Conservation (phyloP, 768 basidiomycete genomes). For the Tulasnella sp. region DNA sequence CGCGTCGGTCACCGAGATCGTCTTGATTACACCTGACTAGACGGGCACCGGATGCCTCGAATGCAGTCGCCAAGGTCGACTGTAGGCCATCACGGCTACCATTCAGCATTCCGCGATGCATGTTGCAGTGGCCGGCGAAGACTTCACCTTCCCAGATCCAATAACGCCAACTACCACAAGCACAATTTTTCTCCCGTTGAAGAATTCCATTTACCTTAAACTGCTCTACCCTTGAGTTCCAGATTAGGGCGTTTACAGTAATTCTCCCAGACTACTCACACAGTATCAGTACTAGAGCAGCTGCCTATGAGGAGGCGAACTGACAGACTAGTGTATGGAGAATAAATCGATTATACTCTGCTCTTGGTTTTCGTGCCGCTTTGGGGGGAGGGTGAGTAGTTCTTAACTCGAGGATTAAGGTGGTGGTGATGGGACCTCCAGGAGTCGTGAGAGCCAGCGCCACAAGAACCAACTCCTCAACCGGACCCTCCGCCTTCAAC, state of each 20-base stretch:
- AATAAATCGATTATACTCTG: neutral
- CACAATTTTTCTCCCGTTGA: slow-evolving; percentile 40
- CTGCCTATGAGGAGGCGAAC: neutral
- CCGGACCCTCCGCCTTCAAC: neutral
- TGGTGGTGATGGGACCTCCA: neutral
- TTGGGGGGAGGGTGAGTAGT: neutral
- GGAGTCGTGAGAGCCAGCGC: neutral
- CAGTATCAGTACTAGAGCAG: neutral
- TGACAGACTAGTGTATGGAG: neutral
- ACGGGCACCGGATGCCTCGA: slow-evolving; percentile 50
- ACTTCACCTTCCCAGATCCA: slow-evolving; percentile 61
- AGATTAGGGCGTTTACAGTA: neutral
- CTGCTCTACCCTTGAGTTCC: neutral
- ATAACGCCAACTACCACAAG: slow-evolving; percentile 67
- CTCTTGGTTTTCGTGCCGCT: neutral
- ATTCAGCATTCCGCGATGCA: too few relatives aligned
- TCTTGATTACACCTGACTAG: slow-evolving; percentile 75
- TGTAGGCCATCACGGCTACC: slow-evolving; percentile 25
- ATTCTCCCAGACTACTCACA: neutral
- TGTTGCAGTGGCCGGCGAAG: too few relatives aligned
- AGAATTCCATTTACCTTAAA: slow-evolving; percentile 6
- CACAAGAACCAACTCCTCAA: neutral
- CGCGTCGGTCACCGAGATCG: slow-evolving; percentile 58
- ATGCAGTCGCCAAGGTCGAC: slow-evolving; percentile 66
- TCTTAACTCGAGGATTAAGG: neutral